phyloP scores from a whole-genome alignment of 2,329 filamentous ascomycete genomes.

The Venturia oleaginea region DNA sequence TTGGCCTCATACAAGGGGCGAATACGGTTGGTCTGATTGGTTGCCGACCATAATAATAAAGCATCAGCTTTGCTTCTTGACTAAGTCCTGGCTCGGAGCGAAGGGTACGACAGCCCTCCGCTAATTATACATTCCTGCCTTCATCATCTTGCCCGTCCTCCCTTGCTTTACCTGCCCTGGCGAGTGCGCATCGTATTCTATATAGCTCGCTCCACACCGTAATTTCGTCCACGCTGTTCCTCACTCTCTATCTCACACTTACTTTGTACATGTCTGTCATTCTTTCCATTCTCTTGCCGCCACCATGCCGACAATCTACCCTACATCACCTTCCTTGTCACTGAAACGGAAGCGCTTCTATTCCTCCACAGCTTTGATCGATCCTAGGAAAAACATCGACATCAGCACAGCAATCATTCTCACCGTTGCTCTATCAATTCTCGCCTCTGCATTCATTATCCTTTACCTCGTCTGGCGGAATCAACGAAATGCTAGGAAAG shows the following conservation, averaged over 20 bases:
- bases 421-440: background rate
- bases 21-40: background rate
- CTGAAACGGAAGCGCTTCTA: background rate
- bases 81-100: background rate
- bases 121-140: background rate
- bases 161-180: background rate
- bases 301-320: background rate
- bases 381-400: background rate
- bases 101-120: background rate
- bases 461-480: constrained; percentile 3
- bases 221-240: background rate
- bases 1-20: background rate
- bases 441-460: background rate
- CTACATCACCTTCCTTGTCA: background rate
- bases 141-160: background rate
- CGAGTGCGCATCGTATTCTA: background rate
- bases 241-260: background rate
- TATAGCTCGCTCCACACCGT: background rate
- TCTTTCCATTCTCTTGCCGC: background rate
- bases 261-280: background rate
- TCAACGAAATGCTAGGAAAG: constrained; percentile 3
- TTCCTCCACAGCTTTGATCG: background rate
- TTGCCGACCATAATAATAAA: background rate
- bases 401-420: constrained; percentile 1
- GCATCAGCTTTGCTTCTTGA: background rate